Percentiles rank a stretch among this genome's conserved stretches.
These are phyloP conservation scores for Macaranga tanarius DNA, from an alignment of 441 rosid genomes.

Conservation along the genomic window DNA sequence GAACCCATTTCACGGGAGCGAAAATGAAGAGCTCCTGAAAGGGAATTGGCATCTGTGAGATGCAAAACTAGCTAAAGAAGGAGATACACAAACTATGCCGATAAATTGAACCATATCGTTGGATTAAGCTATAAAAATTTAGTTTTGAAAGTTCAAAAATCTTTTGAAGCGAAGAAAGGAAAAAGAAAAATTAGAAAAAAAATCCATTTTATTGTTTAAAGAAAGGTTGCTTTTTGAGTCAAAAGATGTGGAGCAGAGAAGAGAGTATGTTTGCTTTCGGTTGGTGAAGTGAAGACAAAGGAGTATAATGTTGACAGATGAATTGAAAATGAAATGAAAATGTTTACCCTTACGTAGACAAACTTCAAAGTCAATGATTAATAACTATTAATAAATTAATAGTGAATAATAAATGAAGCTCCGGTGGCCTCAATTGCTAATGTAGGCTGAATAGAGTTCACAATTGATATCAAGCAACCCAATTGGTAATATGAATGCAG, in stretches of 20 bases:
- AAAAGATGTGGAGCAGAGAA: not conserved
- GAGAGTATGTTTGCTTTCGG: not conserved
- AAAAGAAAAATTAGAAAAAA: no score
- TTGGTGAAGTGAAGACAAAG: not conserved
- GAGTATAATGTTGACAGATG: not conserved
- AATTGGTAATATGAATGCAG: constrained; percentile 85
- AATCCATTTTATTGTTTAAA: no score
- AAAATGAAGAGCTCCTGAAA: constrained; percentile 22
- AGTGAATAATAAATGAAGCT: constrained; percentile 27
- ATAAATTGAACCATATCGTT: constrained; percentile 45
- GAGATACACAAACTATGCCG: constrained; percentile 40
- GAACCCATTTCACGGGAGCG: constrained; percentile 9
- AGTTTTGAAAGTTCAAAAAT: no score
- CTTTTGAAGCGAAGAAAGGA: no score
- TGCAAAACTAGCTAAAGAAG: constrained; percentile 38
- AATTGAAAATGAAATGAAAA: no score
- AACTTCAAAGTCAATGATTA: no score
- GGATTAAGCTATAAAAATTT: not conserved
- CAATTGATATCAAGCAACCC: constrained; percentile 80
- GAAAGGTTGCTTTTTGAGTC: no score
- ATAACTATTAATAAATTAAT: no score
- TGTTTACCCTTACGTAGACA: no score
- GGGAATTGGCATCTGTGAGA: constrained; percentile 42
- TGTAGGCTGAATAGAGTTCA: constrained; percentile 85
- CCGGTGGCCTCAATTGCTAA: constrained; percentile 77